Evolutionary conservation across 495 filamentous ascomycete genomes (phyloP).

Genomic region (Platismatia glauca): DNA sequence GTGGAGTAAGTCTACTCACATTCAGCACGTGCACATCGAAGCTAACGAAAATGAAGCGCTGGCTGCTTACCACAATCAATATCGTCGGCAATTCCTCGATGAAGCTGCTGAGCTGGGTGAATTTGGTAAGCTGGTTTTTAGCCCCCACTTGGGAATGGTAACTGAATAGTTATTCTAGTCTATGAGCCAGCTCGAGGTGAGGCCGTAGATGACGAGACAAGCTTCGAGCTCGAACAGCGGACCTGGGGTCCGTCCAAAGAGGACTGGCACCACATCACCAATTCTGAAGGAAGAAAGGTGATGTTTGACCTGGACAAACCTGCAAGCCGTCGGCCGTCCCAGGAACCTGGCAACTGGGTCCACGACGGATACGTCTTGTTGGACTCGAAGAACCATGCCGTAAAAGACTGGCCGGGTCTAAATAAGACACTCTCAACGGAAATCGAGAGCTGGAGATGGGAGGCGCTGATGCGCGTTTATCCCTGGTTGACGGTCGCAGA

Average conservation of each 20-base stretch:
- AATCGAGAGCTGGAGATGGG: not conserved
- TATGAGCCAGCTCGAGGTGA: not conserved
- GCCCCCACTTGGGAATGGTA: not conserved
- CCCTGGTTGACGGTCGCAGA: not conserved
- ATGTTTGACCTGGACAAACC: not conserved
- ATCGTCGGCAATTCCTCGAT: not conserved
- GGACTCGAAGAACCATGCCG: not conserved
- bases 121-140: not conserved
- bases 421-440: not conserved
- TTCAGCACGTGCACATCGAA: not conserved
- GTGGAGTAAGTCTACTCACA: not conserved
- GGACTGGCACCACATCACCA: not conserved
- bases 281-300: not conserved
- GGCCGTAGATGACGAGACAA: not conserved
- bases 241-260: not conserved
- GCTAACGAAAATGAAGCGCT: not conserved
- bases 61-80: not conserved
- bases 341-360: not conserved
- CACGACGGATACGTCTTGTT: not conserved
- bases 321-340: not conserved
- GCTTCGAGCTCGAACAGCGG: not conserved
- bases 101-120: not conserved
- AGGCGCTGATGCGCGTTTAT: not conserved
- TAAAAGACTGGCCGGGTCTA: not conserved
- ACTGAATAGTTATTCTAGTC: not conserved